Evolutionary conservation across 2,329 filamentous ascomycete species (phyloP).

Genomic region (Trichoderma asperellum): DNA sequence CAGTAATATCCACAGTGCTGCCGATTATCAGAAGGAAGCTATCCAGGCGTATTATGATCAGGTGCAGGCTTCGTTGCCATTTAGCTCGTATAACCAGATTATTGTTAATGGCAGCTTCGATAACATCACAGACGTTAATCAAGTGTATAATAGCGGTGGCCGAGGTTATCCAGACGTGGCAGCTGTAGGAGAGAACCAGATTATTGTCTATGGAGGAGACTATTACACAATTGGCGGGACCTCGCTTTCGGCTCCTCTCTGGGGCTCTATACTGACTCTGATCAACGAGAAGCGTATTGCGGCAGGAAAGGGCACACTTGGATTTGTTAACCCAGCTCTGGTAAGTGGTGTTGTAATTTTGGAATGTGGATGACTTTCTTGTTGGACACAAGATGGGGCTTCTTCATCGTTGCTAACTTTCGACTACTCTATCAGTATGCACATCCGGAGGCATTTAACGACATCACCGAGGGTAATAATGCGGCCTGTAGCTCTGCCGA

Average conservation of each 20-base stretch:
- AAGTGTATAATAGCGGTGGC: conserved; percentile 48
- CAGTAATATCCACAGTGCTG: background rate
- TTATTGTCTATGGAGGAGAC: conserved; percentile 48
- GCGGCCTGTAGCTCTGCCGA: background rate
- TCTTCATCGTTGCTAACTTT: background rate
- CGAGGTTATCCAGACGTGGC: conserved; percentile 53
- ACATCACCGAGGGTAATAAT: conserved; percentile 30
- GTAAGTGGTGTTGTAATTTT: background rate
- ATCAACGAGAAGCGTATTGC: conserved; percentile 36
- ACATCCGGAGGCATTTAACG: conserved; percentile 4
- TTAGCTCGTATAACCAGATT: conserved; percentile 34
- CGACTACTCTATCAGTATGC: background rate
- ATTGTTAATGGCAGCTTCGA: conserved; percentile 38
- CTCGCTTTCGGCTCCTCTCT: conserved; percentile 43
- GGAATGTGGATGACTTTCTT: background rate
- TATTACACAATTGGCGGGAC: conserved; percentile 54
- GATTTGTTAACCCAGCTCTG: conserved; percentile 3
- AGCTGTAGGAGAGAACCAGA: conserved; percentile 48
- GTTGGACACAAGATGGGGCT: background rate
- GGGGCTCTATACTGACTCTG: conserved; percentile 38
- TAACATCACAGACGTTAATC: conserved; percentile 43
- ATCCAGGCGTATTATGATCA: conserved; percentile 36
- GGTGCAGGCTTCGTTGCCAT: conserved; percentile 29
- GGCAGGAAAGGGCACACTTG: conserved; percentile 32
- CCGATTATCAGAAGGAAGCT: conserved; percentile 2